Percentiles rank a stretch among this genome's conserved stretches.
These are phyloP conservation scores for Boechera stricta DNA, from an alignment of 345 rosid species.

Conservation along the genomic window DNA sequence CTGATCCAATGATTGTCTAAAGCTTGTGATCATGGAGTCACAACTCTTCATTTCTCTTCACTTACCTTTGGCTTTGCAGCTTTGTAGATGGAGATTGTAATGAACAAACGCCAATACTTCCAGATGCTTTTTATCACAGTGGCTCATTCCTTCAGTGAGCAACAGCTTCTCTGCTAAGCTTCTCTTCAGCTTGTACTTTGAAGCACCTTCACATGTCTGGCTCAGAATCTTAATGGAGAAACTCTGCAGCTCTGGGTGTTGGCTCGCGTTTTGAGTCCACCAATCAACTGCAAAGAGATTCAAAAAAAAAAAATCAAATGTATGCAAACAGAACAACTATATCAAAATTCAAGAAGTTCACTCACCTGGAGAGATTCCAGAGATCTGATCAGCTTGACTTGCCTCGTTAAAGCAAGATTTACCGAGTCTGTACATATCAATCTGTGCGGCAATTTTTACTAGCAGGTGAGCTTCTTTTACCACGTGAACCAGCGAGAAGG, in stretches of 20 bases:
- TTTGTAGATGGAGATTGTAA: slow-evolving; percentile 56
- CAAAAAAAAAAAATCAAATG: neutral
- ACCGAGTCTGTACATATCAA: slow-evolving; percentile 51
- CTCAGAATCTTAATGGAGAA: slow-evolving; percentile 57
- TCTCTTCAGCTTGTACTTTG: slow-evolving; percentile 55
- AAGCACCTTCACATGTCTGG: slow-evolving; percentile 64
- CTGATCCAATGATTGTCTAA: slow-evolving; percentile 8
- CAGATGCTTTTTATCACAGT: slow-evolving; percentile 36
- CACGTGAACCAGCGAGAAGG: slow-evolving; percentile 50
- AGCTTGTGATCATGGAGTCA: slow-evolving; percentile 14
- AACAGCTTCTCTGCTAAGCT: slow-evolving; percentile 56
- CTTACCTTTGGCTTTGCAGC: slow-evolving; percentile 29
- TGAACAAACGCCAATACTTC: slow-evolving; percentile 50
- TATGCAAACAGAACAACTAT: neutral
- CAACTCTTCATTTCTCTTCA: slow-evolving; percentile 14
- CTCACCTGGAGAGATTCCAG: slow-evolving; percentile 54
- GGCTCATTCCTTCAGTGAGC: slow-evolving; percentile 34
- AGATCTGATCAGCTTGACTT: slow-evolving; percentile 45
- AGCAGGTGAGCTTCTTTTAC: slow-evolving; percentile 43
- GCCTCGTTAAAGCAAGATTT: slow-evolving; percentile 55
- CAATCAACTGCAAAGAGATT: slow-evolving; percentile 52
- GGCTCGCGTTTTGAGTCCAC: slow-evolving; percentile 59
- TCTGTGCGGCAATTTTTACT: slow-evolving; percentile 48
- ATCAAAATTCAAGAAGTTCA: neutral
- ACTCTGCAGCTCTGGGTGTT: slow-evolving; percentile 59